These are phyloP conservation scores for Fomitopsis serialis DNA, from an alignment of 768 basidiomycete genomes.

Conservation along the genomic window DNA sequence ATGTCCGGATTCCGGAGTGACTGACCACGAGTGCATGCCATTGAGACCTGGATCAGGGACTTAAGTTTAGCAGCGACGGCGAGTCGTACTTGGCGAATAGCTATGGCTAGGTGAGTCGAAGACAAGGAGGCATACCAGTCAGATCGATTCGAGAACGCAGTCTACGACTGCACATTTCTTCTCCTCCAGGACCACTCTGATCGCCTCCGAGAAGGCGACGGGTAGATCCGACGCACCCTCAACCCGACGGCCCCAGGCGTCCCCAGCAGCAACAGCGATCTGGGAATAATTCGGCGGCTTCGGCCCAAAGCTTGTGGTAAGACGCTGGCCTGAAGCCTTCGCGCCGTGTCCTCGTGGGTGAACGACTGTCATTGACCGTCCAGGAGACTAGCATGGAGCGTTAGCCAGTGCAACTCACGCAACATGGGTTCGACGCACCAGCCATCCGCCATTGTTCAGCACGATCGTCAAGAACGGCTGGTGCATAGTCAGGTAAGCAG, in stretches of 20 bases:
- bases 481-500: neutral
- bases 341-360: conserved; percentile 54
- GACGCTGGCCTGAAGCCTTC: conserved; percentile 35
- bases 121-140: neutral
- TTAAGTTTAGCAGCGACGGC: too few species aligned
- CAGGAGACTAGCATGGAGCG: conserved; percentile 42
- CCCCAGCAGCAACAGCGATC: conserved; percentile 63
- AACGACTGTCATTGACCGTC: conserved; percentile 57
- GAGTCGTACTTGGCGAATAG: too few species aligned
- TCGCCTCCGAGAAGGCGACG: conserved; percentile 39
- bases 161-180: conserved; percentile 62
- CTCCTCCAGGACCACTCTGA: conserved; percentile 52
- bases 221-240: conserved; percentile 24
- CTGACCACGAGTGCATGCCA: too few species aligned
- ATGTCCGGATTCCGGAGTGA: too few species aligned
- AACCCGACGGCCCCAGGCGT: conserved; percentile 55
- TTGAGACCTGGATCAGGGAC: too few species aligned
- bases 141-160: conserved; percentile 32
- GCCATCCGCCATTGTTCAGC: conserved; percentile 71
- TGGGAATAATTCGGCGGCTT: conserved; percentile 52
- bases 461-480: conserved; percentile 55
- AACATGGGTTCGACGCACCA: conserved; percentile 28
- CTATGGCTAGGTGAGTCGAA: too few species aligned
- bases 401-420: neutral
- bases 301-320: conserved; percentile 64